These are phyloP conservation scores for Pseudohyphozyma bogoriensis DNA, from an alignment of 768 basidiomycete genomes.

Conservation along the genomic window DNA sequence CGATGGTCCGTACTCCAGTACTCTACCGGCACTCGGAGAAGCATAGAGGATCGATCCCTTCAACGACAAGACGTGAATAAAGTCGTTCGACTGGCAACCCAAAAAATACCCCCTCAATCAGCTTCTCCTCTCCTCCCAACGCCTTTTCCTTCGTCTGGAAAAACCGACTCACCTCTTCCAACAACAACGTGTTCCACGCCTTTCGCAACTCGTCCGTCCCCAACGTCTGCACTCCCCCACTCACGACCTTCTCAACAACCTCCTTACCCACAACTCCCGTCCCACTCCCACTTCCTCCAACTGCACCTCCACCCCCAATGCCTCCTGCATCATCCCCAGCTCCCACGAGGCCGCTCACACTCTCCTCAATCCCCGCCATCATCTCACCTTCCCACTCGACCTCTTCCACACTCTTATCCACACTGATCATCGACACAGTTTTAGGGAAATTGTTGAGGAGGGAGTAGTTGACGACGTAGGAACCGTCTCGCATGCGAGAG, in stretches of 20 bases:
- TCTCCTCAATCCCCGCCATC: background rate
- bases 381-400: background rate
- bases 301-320: background rate
- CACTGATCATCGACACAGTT: constrained; percentile 19
- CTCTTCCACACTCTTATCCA: background rate
- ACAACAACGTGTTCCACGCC: constrained; percentile 40
- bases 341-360: no score
- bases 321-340: no score
- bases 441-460: constrained; percentile 2
- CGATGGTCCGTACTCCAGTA: constrained; percentile 36
- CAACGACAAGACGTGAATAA: constrained; percentile 79
- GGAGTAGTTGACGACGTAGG: constrained; percentile 57
- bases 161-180: constrained; percentile 42
- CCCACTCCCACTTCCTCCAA: constrained; percentile 4
- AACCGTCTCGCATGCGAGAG: constrained; percentile 52
- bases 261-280: background rate
- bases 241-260: background rate
- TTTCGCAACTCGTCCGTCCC: constrained; percentile 3
- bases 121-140: no score
- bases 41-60: constrained; percentile 89
- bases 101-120: constrained; percentile 2
- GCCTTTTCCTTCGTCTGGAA: constrained; percentile 1
- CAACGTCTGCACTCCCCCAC: background rate
- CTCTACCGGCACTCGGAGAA: constrained; percentile 64
- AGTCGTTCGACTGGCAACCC: constrained; percentile 46